phyloP scores from a whole-genome alignment of 78 protist species.

The Dictyostelium intermedium region DNA sequence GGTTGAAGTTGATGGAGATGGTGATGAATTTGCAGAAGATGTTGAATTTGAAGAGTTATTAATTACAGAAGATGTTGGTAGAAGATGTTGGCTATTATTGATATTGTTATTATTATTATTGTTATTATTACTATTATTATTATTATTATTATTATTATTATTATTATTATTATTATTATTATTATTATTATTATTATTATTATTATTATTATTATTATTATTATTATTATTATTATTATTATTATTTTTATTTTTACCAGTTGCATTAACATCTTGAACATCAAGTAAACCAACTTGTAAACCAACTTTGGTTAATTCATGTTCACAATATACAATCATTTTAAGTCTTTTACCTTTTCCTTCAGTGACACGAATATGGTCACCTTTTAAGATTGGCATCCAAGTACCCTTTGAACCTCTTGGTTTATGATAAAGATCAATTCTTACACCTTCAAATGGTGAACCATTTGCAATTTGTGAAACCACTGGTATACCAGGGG shows the following conservation, averaged over 20 bases:
- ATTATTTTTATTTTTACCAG: not conserved
- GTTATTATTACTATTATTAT: not conserved
- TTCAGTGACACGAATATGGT: constrained; percentile 75
- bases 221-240: not conserved
- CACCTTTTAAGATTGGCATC: constrained; percentile 46
- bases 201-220: constrained; percentile 2
- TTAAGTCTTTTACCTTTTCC: constrained; percentile 80
- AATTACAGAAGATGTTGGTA: not conserved
- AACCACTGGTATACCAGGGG: not conserved
- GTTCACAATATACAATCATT: constrained; percentile 69
- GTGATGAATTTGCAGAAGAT: constrained; percentile 13
- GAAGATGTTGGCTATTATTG: not conserved
- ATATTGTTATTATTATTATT: not conserved
- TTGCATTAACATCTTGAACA: not conserved
- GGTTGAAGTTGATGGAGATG: constrained; percentile 17
- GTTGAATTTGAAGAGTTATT: not conserved
- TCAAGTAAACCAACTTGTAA: constrained; percentile 63
- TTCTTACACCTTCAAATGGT: constrained; percentile 16
- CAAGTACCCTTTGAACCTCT: constrained; percentile 81
- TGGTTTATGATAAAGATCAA: constrained; percentile 79
- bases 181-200: not conserved
- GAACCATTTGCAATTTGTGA: not conserved
- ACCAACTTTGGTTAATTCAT: constrained; percentile 44
- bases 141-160: not conserved
- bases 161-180: not conserved